Base-by-base conservation (phyloP, 2,329 filamentous ascomycete species). In the Talaromyces albobiverticillius region DNA sequence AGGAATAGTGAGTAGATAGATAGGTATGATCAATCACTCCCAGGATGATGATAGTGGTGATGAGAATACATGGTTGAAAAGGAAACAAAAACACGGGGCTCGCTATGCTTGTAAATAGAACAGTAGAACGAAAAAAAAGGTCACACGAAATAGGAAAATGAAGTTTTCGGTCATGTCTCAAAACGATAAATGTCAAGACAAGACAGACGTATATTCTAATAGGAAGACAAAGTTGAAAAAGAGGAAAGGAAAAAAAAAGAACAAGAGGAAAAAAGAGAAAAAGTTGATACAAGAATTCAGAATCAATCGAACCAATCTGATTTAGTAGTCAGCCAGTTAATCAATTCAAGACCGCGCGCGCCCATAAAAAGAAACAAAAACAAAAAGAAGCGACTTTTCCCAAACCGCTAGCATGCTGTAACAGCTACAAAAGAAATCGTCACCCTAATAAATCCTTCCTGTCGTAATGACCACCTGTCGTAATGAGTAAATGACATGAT, bases 371-470 rank as follows among this genome's bases (percentile, higher is more conserved):
- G 58, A 46, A 59, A 34, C 57, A 61, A 59, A 61, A 62, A 57
- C 61, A 61, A 65, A 64, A 64, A 52, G 26, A 61, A 56, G 57
- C 59, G 64, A 71, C 66, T 73, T 72, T 72, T 71, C 68, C 66
- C 51, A 42, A 71, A 72, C 68, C 68, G 69, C 70, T 71, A 70
- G 69, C 64, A 73, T 71, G 69, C 68, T 54, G 46, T 68, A 59
- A 64, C 66, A 69, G 65, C 67, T 40, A 40, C 66, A 61, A 58
- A 60, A 54, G 59, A 61, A 61, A 58, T 49, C 53, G 62, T 64
- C 68, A 70, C 67, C 62, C 51, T 70, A 69, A 20, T 40, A 18
- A 40, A 40, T 40, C 36, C 36, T 40, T 40, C 69, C 69, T 67
- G 69, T 70, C 67, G 51, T 42, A 46, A 53, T 70, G 67, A 70